Base-by-base conservation (phyloP, 208 protist genomes). In the Acanthamoeba quina region DNA sequence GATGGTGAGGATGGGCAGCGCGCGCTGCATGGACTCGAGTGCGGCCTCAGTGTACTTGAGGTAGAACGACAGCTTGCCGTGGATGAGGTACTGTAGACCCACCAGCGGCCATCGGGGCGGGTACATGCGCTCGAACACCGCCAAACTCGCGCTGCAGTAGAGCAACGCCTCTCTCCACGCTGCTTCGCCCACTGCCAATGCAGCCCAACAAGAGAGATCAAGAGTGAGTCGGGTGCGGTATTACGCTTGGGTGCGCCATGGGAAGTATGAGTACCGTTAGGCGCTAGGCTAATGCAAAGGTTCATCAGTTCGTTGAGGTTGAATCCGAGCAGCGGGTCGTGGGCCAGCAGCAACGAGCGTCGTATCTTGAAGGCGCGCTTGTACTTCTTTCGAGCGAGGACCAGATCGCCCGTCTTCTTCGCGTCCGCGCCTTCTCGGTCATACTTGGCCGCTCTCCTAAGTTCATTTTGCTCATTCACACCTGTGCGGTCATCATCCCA, bases 21-120 rank as follows among this genome's bases (percentile, higher is more conserved):
- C 83, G 62, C 37, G 58, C 26, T 26, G 58, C 19, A 93, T 26
- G 19, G 68, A 85, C 68, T 54, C 68, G 34, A 93, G 19, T 19
- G 90, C 90, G 41, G 68, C 82, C 6, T 93, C 90, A 41, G 68
- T 83, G 37, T 90, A 47, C 34, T 56, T 47, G 70, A 93, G 90
- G 90, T 93, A 93, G 44, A 72, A 93, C 29, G 41, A 9, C 6
- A 93, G 90, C 82, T 93, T 93, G 90, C 90, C 90, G 56, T 54
- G 68, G 44, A 93, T 58, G 29, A 93, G 34, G 68, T 93, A 90
- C 62, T 93, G 90, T 37, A 93, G 62, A 0, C 90, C 90, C 90
- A 64, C 58, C 3, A 93, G 62, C 54, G 90, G 90, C 90, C 90
- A 93, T 26, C 82, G n/a, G 5, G 31, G 34, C 34, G 90, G 90